These are phyloP conservation scores for Phytomonas francai DNA, from an alignment of 208 protist species.

Conservation along the genomic window DNA sequence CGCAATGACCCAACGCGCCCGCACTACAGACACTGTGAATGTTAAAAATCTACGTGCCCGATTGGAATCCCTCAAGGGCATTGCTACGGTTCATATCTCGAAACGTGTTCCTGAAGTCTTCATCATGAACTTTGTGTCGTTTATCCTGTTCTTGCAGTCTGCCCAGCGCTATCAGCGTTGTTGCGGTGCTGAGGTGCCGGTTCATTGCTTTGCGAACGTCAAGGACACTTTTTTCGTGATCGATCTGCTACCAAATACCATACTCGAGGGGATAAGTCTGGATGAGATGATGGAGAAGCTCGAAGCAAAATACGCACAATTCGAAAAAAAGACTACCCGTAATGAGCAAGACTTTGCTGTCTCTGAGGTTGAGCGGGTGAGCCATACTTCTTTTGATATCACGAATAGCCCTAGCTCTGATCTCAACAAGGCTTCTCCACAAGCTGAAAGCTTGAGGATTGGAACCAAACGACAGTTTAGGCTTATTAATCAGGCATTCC, in stretches of 20 bases:
- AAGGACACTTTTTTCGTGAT: constrained; percentile 27
- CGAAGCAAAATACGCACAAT: constrained; percentile 3
- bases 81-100: constrained; percentile 28
- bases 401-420: not conserved
- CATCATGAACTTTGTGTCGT: constrained; percentile 44
- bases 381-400: not conserved
- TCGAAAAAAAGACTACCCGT: not conserved
- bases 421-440: not conserved
- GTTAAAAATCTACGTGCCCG: constrained; percentile 23
- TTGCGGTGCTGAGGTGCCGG: constrained; percentile 18
- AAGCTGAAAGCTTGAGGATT: not conserved
- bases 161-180: constrained; percentile 25
- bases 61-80: constrained; percentile 33
- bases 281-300: constrained; percentile 13
- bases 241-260: constrained; percentile 15
- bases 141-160: constrained; percentile 60
- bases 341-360: not conserved
- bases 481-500: not conserved
- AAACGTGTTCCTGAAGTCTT: constrained; percentile 35
- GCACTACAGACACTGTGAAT: constrained; percentile 31
- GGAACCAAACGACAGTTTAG: not conserved
- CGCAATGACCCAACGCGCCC: constrained; percentile 19
- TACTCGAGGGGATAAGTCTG: not conserved
- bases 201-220: constrained; percentile 26
- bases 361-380: not conserved